Base-by-base conservation (phyloP, 371 early-diverging fungal genomes). In the Rhizopus arrhizus region DNA sequence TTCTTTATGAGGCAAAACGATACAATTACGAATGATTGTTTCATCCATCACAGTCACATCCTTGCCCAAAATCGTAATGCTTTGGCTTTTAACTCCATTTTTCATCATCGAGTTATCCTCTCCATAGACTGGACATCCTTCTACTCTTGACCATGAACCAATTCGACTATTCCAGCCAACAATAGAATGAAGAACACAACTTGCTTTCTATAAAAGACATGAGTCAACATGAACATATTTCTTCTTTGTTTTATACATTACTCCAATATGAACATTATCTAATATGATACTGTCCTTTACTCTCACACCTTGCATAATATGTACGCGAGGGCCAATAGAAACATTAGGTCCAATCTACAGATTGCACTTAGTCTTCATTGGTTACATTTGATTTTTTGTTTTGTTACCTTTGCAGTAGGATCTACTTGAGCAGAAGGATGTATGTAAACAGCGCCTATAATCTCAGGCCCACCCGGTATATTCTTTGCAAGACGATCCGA, bases 1-100 rank as follows among this genome's bases (percentile, higher is more conserved):
- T 62, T 95, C 96, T 85, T 97, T 97, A 82, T 96, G 92, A 31
- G 98, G 98, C 63, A 97, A 73, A 33, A 98, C 97, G 56, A 96
- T 91, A 64, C 96, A 96, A 81, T 95, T 95, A 65, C 98, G 85
- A 69, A 96, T 91, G 42, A 94, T 89, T 42, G 85, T 81, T 76
- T 96, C 96, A 73, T 95, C 94, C 65, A 86, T 86, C 40, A 96
- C 92, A 0, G 84, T 82, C 22, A 95, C 95, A 64, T 91, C 92
- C 73, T 92, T 89, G 75, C 92, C 97, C 29, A 98, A 75, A 62
- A 98, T 95, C 38, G 95, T 88, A 47, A 95, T 91, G 48, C 89
- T 89, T 69, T 94, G 95, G 59, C 91, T 85, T 85, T 96, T 96
- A 68, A 92, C 83, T n/a, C 98, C 98, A 58, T 91, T 89, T 66